Evolutionary conservation across 1,284 basidiomycete genomes (phyloP).

Genomic region (Gomphus bonarii): DNA sequence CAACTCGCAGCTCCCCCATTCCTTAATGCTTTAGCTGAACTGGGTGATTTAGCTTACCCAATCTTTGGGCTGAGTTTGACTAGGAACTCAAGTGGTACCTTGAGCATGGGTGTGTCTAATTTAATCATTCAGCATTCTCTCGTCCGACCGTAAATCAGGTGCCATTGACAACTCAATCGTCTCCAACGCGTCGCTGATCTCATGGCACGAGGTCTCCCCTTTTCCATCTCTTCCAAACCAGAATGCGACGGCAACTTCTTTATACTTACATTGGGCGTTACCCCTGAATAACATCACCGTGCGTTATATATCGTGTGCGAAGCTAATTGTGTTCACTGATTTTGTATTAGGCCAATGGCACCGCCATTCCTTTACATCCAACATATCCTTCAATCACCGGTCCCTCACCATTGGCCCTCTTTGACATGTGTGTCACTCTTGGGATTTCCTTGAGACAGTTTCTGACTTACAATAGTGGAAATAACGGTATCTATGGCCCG

Average conservation of each 20-base stretch:
- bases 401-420: constrained; percentile 56
- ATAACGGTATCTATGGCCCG: constrained; percentile 72
- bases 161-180: constrained; percentile 65
- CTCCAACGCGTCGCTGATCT: constrained; percentile 42
- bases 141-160: constrained; percentile 28
- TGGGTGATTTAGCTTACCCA: constrained; percentile 59
- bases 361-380: constrained; percentile 43
- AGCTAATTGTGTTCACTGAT: constrained; percentile 2
- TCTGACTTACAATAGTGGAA: constrained; percentile 39
- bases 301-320: constrained; percentile 14
- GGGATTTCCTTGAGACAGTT: constrained; percentile 7
- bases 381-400: constrained; percentile 53
- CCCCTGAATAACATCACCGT: constrained; percentile 53
- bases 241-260: constrained; percentile 44
- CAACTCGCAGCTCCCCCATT: constrained; percentile 47
- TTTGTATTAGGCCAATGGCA: constrained; percentile 42
- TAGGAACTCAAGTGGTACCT: constrained; percentile 44
- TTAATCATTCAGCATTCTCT: background rate
- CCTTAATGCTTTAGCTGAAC: constrained; percentile 47
- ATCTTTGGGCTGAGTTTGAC: constrained; percentile 60
- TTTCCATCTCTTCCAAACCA: constrained; percentile 47
- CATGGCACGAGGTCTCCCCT: constrained; percentile 64
- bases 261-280: constrained; percentile 77
- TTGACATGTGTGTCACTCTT: constrained; percentile 55
- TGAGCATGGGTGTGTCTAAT: constrained; percentile 44